Conservation (phyloP, 1,284 basidiomycete species). For the Ceratobasidium sp. region DNA sequence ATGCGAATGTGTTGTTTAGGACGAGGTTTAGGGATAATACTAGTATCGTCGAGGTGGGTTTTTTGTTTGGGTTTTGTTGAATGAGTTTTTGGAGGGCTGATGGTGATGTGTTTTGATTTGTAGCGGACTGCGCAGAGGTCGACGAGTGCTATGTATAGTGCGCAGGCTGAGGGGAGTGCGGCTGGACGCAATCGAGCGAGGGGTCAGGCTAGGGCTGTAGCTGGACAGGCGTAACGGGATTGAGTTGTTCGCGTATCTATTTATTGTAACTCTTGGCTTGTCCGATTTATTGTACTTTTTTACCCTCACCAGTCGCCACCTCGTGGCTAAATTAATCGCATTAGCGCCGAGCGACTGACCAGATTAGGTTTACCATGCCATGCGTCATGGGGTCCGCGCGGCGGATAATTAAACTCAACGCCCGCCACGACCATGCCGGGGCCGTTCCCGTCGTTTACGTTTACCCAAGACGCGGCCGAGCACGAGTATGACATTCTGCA, state of each 20-base stretch:
- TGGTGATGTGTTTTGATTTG: not conserved
- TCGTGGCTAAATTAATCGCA: not conserved
- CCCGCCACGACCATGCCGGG: slow-evolving; percentile 23
- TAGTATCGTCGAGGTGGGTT: slow-evolving; percentile 78
- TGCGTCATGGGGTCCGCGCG: slow-evolving; percentile 18
- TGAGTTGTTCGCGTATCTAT: slow-evolving; percentile 6
- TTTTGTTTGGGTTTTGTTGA: not conserved
- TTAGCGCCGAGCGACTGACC: slow-evolving; percentile 1
- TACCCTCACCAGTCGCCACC: not conserved
- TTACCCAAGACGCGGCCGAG: slow-evolving; percentile 36
- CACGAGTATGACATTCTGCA: slow-evolving; percentile 28
- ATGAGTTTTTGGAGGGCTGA: not conserved
- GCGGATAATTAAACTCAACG: slow-evolving; percentile 9
- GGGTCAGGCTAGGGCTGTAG: not conserved
- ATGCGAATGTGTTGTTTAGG: slow-evolving; percentile 96
- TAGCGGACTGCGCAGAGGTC: slow-evolving; percentile 39
- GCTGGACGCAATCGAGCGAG: not conserved
- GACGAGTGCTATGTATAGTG: slow-evolving; percentile 24
- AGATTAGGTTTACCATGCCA: not conserved
- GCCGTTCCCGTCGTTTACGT: slow-evolving; percentile 7
- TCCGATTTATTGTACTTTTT: not conserved
- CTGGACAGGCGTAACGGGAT: slow-evolving; percentile 8
- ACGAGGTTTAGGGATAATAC: slow-evolving; percentile 94
- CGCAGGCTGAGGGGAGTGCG: not conserved
- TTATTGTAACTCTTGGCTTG: not conserved